phyloP scores from a whole-genome alignment of 2,329 filamentous ascomycete genomes.

The Verticillium nubilum region DNA sequence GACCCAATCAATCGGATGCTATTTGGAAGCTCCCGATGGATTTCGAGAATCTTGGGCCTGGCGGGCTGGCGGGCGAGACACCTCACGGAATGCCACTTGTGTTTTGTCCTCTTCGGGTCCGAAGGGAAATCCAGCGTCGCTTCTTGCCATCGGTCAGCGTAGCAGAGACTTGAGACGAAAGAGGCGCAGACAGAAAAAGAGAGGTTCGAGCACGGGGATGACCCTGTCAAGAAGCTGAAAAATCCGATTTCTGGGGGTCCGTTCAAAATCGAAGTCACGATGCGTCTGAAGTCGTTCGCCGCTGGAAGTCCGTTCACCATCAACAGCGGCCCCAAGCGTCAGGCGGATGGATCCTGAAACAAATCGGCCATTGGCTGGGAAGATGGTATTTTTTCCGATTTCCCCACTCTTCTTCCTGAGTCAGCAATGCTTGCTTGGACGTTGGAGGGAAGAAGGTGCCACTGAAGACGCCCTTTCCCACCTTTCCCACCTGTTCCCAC shows the following conservation, averaged over 20 bases:
- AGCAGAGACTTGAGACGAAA: neutral
- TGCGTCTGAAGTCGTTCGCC: neutral
- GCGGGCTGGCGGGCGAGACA: neutral
- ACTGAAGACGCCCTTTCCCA: neutral
- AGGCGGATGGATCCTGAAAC: neutral
- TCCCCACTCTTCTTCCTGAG: neutral
- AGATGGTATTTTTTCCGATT: neutral
- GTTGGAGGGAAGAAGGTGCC: neutral
- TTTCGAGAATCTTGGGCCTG: neutral
- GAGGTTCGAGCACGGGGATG: neutral
- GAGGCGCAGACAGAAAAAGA: neutral
- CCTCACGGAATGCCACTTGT: no score
- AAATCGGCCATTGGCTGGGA: neutral
- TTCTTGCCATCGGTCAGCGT: neutral
- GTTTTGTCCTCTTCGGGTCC: no score
- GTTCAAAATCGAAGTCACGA: neutral
- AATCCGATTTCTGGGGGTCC: neutral
- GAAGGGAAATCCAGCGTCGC: no score
- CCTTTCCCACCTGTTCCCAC: neutral
- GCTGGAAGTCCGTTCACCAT: neutral
- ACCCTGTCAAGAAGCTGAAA: neutral
- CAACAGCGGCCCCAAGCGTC: neutral
- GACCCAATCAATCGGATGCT: neutral
- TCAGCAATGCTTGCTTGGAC: neutral
- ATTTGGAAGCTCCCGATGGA: neutral